phyloP scores from a whole-genome alignment of 306 rosid species.

The Cucumis hystrix region DNA sequence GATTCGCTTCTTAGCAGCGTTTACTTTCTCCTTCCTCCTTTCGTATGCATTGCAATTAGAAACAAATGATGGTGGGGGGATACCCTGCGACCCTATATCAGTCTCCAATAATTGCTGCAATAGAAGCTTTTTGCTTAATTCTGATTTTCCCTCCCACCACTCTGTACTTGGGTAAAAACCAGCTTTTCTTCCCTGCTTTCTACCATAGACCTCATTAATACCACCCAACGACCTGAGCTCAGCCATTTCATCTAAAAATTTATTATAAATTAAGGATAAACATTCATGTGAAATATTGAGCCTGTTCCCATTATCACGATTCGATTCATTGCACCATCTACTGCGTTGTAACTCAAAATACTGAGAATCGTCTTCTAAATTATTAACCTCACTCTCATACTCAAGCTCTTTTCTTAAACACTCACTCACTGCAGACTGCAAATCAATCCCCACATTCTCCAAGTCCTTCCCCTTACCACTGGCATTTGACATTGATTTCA shows the following conservation, averaged over 20 bases:
- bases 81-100: conserved; percentile 53
- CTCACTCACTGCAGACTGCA: conserved; percentile 36
- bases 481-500: conserved; percentile 39
- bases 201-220: conserved; percentile 13
- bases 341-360: conserved; percentile 16
- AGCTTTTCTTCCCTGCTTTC: conserved; percentile 6
- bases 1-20: conserved; percentile 53
- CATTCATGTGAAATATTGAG: conserved; percentile 48
- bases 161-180: conserved; percentile 27
- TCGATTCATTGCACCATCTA: background rate
- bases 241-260: conserved; percentile 19
- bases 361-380: conserved; percentile 18
- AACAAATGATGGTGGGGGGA: conserved; percentile 80
- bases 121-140: conserved; percentile 50
- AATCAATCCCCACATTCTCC: conserved; percentile 26
- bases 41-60: conserved; percentile 23
- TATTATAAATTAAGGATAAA: conserved; percentile 38
- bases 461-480: conserved; percentile 15
- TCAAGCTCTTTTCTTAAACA: conserved; percentile 24
- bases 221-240: conserved; percentile 12
- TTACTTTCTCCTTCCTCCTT: conserved; percentile 48
- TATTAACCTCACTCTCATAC: conserved; percentile 10
- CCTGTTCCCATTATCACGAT: conserved; percentile 6
- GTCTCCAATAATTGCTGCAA: conserved; percentile 40
- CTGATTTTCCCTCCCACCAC: conserved; percentile 87